Evolutionary conservation across 768 basidiomycete genomes (phyloP).

Genomic region (Lactarius akahatsu): DNA sequence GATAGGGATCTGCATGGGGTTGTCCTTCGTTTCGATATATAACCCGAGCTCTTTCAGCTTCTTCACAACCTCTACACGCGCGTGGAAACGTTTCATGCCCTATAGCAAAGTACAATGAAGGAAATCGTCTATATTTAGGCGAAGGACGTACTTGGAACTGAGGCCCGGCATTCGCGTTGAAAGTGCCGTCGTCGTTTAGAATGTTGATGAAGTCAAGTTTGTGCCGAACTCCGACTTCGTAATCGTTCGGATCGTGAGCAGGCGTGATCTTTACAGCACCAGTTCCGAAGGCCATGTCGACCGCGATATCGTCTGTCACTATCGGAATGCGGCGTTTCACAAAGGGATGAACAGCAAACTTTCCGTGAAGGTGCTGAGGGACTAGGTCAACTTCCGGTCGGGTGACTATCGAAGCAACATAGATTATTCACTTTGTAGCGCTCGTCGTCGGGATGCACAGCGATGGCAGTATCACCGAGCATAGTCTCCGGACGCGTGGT

Average conservation of each 20-base stretch:
- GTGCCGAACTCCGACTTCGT: conserved; percentile 87
- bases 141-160: conserved; percentile 56
- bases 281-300: conserved; percentile 96
- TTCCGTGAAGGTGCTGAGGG: conserved; percentile 83
- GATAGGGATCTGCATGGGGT: conserved; percentile 94
- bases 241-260: conserved; percentile 96
- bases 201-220: conserved; percentile 91
- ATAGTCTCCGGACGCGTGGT: conserved; percentile 99
- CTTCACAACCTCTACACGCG: conserved; percentile 78
- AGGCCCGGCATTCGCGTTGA: conserved; percentile 85
- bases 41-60: conserved; percentile 80
- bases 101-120: conserved; percentile 32
- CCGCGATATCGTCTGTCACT: conserved; percentile 74
- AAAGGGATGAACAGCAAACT: conserved; percentile 85
- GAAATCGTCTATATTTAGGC: too few species aligned
- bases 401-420: background rate
- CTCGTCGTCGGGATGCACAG: conserved; percentile 60
- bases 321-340: conserved; percentile 84
- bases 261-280: conserved; percentile 99
- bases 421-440: conserved; percentile 68
- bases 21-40: conserved; percentile 90
- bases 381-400: too few species aligned
- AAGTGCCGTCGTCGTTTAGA: conserved; percentile 93
- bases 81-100: conserved; percentile 99
- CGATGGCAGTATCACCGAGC: conserved; percentile 96